Evolutionary conservation across 805 yeast species (phyloP).

Genomic region (Scheffersomyces amazonensis): DNA sequence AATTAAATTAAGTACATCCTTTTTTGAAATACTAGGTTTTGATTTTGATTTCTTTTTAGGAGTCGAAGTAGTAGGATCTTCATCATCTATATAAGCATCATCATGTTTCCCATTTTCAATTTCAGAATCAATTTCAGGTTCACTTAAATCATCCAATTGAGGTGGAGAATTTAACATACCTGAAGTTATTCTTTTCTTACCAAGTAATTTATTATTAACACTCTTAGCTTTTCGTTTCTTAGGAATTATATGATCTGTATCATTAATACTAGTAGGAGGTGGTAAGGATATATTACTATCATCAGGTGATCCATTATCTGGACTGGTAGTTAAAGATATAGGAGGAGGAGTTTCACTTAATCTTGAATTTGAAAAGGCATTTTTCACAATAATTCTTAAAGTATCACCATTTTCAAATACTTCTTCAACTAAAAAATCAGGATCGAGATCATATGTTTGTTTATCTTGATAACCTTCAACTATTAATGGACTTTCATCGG

Average conservation of each 20-base stretch:
- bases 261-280: constrained; percentile 16
- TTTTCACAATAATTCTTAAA: constrained; percentile 32
- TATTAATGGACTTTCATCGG: constrained; percentile 52
- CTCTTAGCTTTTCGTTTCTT: constrained; percentile 13
- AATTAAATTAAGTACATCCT: constrained; percentile 18
- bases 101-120: constrained; percentile 1
- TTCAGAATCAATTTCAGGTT: neutral
- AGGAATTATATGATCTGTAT: constrained; percentile 21
- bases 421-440: constrained; percentile 65
- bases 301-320: neutral
- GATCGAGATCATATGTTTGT: constrained; percentile 73
- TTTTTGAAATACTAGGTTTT: constrained; percentile 10
- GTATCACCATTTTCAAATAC: constrained; percentile 49
- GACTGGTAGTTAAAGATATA: neutral
- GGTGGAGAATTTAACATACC: constrained; percentile 40
- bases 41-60: constrained; percentile 5
- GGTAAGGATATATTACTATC: constrained; percentile 26
- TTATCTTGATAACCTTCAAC: constrained; percentile 66
- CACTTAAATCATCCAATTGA: constrained; percentile 20
- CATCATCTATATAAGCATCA: neutral
- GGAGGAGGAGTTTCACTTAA: neutral
- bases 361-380: constrained; percentile 14
- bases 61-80: neutral
- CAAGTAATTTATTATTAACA: constrained; percentile 5
- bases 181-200: constrained; percentile 31